phyloP scores from a whole-genome alignment of 2,329 filamentous ascomycete genomes.

The Xylariales sp. region DNA sequence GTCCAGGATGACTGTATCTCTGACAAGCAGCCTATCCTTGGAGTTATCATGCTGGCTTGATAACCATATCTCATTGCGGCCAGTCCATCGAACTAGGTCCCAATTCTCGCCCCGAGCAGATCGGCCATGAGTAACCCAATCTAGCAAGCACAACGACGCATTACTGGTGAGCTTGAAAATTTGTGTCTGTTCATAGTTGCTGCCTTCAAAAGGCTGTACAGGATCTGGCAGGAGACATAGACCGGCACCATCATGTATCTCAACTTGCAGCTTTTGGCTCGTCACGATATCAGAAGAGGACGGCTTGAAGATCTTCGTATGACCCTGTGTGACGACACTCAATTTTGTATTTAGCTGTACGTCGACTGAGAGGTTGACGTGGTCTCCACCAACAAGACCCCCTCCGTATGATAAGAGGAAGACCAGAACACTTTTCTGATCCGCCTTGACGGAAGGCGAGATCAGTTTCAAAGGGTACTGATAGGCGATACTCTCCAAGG shows the following conservation, averaged over 20 bases:
- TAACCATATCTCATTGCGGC: conserved; percentile 82
- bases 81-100: conserved; percentile 74
- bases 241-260: conserved; percentile 45
- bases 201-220: conserved; percentile 82
- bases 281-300: conserved; percentile 50
- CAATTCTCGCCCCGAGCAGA: conserved; percentile 83
- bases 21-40: conserved; percentile 63
- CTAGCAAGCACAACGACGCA: conserved; percentile 72
- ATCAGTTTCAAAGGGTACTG: conserved; percentile 96
- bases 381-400: conserved; percentile 83
- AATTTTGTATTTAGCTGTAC: conserved; percentile 63
- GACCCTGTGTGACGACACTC: conserved; percentile 66
- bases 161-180: conserved; percentile 59
- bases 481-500: conserved; percentile 72
- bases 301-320: conserved; percentile 94
- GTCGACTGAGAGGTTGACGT: conserved; percentile 66
- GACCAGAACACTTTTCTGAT: conserved; percentile 67
- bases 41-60: conserved; percentile 25
- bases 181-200: conserved; percentile 80
- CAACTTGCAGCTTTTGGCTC: conserved; percentile 50
- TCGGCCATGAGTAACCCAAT: conserved; percentile 92
- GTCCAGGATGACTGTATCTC: conserved; percentile 78
- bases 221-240: conserved; percentile 80
- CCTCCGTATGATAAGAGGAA: conserved; percentile 94
- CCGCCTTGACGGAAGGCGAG: conserved; percentile 64